Evolutionary conservation across 2,329 filamentous ascomycete genomes (phyloP).

Genomic region (Madurella mycetomatis): DNA sequence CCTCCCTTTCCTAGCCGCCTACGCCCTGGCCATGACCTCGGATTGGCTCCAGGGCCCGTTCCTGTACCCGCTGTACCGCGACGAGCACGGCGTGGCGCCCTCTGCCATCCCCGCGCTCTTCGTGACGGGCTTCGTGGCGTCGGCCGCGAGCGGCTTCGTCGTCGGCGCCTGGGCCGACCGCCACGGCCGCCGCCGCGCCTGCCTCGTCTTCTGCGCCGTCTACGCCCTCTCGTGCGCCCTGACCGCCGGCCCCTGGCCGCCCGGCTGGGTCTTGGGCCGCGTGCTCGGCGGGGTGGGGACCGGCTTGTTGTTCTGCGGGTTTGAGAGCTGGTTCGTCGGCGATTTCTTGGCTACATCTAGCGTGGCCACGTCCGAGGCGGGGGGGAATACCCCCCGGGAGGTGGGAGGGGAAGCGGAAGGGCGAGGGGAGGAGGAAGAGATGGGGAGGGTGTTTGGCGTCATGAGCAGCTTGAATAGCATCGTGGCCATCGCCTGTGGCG

Average conservation of each 20-base stretch:
- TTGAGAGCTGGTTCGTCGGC: slow-evolving; percentile 58
- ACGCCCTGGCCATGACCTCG: slow-evolving; percentile 46
- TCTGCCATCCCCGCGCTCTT: slow-evolving; percentile 37
- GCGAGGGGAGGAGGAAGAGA: slow-evolving; percentile 34
- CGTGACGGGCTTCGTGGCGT: slow-evolving; percentile 41
- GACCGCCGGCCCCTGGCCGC: slow-evolving; percentile 23
- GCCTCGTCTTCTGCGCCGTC: slow-evolving; percentile 50
- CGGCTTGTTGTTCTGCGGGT: slow-evolving; percentile 54
- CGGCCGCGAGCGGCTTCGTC: slow-evolving; percentile 42
- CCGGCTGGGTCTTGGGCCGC: slow-evolving; percentile 41
- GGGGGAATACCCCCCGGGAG: no score
- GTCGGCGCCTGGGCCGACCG: slow-evolving; percentile 46
- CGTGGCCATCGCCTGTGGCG: slow-evolving; percentile 50
- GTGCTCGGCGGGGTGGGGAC: slow-evolving; percentile 52
- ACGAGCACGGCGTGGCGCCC: slow-evolving; percentile 30
- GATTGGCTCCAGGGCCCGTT: slow-evolving; percentile 47
- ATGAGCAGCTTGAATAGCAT: slow-evolving; percentile 51
- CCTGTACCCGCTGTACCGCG: slow-evolving; percentile 35
- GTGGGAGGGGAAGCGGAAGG: not conserved
- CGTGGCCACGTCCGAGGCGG: no score
- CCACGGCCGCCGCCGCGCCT: slow-evolving; percentile 49
- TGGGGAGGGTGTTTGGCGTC: slow-evolving; percentile 47
- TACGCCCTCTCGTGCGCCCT: slow-evolving; percentile 50
- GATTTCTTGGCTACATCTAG: not conserved
- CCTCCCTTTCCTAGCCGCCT: slow-evolving; percentile 39